Percentiles rank a stretch among this genome's conserved stretches.
phyloP scores from a whole-genome alignment of 2,329 filamentous ascomycete species.

The Alternaria infectoria region DNA sequence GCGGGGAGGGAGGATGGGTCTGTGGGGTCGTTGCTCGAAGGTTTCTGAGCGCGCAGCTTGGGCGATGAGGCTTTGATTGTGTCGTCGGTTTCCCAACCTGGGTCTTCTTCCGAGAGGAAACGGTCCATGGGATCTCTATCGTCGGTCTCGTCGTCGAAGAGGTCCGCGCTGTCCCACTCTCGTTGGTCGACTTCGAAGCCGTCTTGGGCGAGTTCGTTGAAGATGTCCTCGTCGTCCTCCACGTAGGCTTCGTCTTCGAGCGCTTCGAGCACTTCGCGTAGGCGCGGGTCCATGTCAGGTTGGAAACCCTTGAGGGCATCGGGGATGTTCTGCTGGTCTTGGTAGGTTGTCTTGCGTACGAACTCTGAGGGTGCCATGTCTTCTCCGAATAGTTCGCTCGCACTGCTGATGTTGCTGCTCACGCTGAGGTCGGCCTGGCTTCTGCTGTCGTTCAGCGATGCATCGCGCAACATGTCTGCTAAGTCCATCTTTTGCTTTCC shows the following conservation, averaged over 20 bases:
- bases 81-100: conserved; percentile 93
- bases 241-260: conserved; percentile 96
- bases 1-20: conserved; percentile 51
- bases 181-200: conserved; percentile 76
- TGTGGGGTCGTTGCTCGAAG: conserved; percentile 54
- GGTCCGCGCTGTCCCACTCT: conserved; percentile 74
- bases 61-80: conserved; percentile 72
- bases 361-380: conserved; percentile 82
- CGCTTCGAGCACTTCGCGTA: conserved; percentile 90
- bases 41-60: conserved; percentile 44
- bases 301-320: conserved; percentile 93
- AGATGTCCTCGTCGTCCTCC: conserved; percentile 82
- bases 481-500: conserved; percentile 76
- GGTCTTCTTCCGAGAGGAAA: conserved; percentile 65
- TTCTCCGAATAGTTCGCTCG: conserved; percentile 68
- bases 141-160: conserved; percentile 38
- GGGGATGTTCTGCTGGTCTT: conserved; percentile 90
- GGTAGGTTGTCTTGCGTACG: conserved; percentile 77
- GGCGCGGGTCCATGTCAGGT: conserved; percentile 93
- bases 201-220: conserved; percentile 73
- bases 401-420: conserved; percentile 49
- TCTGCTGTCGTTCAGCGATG: conserved; percentile 50
- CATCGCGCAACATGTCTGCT: conserved; percentile 76
- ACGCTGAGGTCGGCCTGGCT: conserved; percentile 53
- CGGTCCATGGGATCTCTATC: conserved; percentile 50